Percentiles rank a stretch among this genome's conserved stretches.
Conservation (phyloP, 2,329 filamentous ascomycete genomes). For the Colletotrichum coccodes region DNA sequence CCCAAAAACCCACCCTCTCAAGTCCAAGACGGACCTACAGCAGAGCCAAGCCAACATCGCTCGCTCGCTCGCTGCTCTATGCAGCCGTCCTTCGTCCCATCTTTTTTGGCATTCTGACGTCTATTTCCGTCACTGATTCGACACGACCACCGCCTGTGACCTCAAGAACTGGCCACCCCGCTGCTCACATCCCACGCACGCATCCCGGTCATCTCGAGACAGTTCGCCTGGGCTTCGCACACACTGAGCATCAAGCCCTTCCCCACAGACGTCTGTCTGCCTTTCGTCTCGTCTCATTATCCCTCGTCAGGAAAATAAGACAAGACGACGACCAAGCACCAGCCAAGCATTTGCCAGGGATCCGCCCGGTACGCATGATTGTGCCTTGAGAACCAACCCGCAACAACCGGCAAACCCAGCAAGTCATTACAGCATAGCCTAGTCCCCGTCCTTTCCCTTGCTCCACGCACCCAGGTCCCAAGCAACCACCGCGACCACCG, state of each 20-base stretch:
- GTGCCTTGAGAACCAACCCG: not conserved
- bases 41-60: not conserved
- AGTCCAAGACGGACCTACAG: not conserved
- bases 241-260: conserved; percentile 28
- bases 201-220: conserved; percentile 31
- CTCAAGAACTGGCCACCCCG: conserved; percentile 21
- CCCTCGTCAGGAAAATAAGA: conserved; percentile 17
- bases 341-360: conserved; percentile 26
- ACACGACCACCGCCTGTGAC: conserved; percentile 11
- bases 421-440: conserved; percentile 18
- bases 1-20: not conserved
- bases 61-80: not conserved
- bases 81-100: not conserved
- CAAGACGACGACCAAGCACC: conserved; percentile 33
- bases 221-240: conserved; percentile 19
- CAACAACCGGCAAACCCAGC: conserved; percentile 5
- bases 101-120: not conserved
- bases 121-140: not conserved
- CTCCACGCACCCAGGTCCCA: conserved; percentile 5
- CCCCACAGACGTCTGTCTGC: conserved; percentile 27
- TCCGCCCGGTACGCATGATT: conserved; percentile 25
- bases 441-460: conserved; percentile 11
- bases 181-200: not conserved
- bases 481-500: not conserved
- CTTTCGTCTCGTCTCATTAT: conserved; percentile 33